These are phyloP conservation scores for Colletotrichum shisoi DNA, from an alignment of 2,329 filamentous ascomycete species.

Conservation along the genomic window DNA sequence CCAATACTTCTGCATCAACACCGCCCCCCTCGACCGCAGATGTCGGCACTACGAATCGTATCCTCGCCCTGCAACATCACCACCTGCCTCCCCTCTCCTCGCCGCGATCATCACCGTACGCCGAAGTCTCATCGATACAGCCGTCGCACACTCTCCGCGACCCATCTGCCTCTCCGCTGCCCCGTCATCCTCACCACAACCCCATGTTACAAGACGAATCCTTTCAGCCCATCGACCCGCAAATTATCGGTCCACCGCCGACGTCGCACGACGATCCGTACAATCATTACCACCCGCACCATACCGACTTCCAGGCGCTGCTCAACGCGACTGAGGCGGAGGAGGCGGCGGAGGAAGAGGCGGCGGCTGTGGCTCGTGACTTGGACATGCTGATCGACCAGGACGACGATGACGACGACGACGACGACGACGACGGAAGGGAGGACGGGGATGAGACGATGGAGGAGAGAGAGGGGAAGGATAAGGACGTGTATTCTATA, in stretches of 20 bases:
- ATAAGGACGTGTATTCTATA: constrained; percentile 32
- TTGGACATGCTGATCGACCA: constrained; percentile 62
- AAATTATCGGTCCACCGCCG: constrained; percentile 60
- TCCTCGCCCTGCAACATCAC: constrained; percentile 39
- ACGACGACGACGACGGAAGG: constrained; percentile 51
- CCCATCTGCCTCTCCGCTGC: constrained; percentile 42
- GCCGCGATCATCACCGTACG: constrained; percentile 51
- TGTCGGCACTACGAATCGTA: constrained; percentile 32
- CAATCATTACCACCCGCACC: constrained; percentile 48
- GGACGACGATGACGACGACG: constrained; percentile 55
- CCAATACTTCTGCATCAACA: constrained; percentile 14
- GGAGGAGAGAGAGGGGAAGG: constrained; percentile 33
- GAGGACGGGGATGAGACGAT: constrained; percentile 47
- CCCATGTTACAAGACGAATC: constrained; percentile 47
- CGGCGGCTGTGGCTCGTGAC: constrained; percentile 55
- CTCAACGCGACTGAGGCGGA: constrained; percentile 56
- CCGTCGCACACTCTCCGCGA: constrained; percentile 52
- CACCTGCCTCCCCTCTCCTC: constrained; percentile 44
- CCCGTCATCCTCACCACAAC: constrained; percentile 48
- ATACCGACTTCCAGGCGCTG: constrained; percentile 63
- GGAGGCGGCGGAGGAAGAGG: constrained; percentile 51
- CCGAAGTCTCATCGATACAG: constrained; percentile 56
- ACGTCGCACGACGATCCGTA: constrained; percentile 49
- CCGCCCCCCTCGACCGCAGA: constrained; percentile 32
- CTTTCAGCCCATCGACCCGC: constrained; percentile 67